phyloP scores from a whole-genome alignment of 495 filamentous ascomycete species.

The Collariella sp. region DNA sequence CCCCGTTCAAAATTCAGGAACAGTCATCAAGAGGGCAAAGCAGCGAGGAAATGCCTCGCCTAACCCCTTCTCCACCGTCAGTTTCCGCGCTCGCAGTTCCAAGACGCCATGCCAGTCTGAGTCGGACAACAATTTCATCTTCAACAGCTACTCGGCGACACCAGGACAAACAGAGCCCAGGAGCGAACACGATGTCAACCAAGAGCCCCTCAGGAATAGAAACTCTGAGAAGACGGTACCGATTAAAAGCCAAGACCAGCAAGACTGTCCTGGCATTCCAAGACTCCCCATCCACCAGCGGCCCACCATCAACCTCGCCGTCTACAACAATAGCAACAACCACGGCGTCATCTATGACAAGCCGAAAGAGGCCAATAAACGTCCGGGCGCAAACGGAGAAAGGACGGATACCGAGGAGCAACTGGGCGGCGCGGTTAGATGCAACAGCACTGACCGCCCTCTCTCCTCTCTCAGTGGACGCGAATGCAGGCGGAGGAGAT shows the following conservation, averaged over 20 bases:
- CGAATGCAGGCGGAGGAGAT: background rate
- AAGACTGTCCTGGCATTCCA: background rate
- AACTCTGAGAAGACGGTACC: background rate
- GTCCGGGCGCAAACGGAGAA: background rate
- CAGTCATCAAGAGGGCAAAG: background rate
- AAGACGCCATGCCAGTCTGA: constrained; percentile 25
- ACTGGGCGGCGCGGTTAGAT: background rate
- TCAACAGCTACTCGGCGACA: background rate
- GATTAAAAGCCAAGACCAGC: background rate
- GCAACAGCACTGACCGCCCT: background rate
- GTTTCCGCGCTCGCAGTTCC: constrained; percentile 26
- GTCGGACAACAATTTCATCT: background rate
- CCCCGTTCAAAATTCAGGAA: background rate
- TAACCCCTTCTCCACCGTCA: background rate
- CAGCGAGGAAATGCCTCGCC: constrained; percentile 10
- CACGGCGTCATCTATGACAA: background rate
- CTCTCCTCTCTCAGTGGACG: background rate
- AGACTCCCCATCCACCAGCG: background rate
- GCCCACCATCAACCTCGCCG: background rate
- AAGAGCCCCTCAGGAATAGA: background rate
- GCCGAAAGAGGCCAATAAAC: background rate
- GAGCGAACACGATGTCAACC: background rate
- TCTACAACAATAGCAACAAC: background rate
- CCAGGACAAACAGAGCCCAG: background rate
- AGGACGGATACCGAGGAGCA: background rate